Percentiles rank a stretch among this genome's conserved stretches.
Evolutionary conservation across 805 yeast genomes (phyloP).

Genomic region (Lachancea quebecensis): DNA sequence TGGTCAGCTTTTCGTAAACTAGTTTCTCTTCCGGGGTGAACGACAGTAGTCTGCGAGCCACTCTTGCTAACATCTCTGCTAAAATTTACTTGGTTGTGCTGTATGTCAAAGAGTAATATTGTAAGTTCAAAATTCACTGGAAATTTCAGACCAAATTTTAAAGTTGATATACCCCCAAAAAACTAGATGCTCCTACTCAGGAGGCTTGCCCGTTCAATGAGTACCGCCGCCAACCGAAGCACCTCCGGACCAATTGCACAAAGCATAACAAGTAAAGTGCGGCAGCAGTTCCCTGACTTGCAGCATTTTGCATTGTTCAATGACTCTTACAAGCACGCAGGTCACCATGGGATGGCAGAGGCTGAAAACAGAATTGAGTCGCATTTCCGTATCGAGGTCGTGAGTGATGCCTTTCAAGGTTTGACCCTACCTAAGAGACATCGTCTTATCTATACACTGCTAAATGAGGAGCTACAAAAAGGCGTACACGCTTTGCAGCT

Average conservation of each 20-base stretch:
- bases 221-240: constrained; percentile 16
- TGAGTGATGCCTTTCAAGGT: constrained; percentile 62
- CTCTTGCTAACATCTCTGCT: not conserved
- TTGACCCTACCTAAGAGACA: constrained; percentile 68
- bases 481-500: constrained; percentile 88
- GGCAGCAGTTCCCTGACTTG: constrained; percentile 35
- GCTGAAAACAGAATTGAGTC: constrained; percentile 69
- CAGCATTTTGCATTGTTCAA: constrained; percentile 49
- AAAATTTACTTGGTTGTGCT: not conserved
- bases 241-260: constrained; percentile 41
- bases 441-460: constrained; percentile 58
- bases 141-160: no score
- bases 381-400: constrained; percentile 71
- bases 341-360: constrained; percentile 75
- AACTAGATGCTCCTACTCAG: constrained; percentile 5
- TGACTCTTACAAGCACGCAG: constrained; percentile 84
- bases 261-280: constrained; percentile 40
- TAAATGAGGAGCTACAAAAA: constrained; percentile 66
- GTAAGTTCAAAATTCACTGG: not conserved
- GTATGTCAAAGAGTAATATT: not conserved
- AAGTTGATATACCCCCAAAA: not conserved
- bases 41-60: constrained; percentile 14
- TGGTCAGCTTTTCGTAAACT: constrained; percentile 48
- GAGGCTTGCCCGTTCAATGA: constrained; percentile 9
- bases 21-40: constrained; percentile 45